These are phyloP conservation scores for Coniophora puteana DNA, from an alignment of 1,284 basidiomycete species.

Conservation along the genomic window DNA sequence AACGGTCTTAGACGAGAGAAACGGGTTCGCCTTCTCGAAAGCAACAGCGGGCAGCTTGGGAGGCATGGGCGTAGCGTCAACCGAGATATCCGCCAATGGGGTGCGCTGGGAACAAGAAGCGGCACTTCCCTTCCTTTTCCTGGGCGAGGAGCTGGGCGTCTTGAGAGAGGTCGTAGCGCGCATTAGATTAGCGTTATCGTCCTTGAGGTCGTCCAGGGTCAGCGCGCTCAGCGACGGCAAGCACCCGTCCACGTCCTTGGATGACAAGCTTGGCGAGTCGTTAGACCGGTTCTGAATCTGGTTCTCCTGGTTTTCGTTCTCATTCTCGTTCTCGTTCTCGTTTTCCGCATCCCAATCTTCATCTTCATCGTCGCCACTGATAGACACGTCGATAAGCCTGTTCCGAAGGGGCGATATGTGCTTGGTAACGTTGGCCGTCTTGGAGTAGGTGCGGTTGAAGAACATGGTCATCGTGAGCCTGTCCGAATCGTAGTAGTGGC, in stretches of 20 bases:
- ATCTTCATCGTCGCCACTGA: slow-evolving; percentile 18
- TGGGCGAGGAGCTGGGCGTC: no score
- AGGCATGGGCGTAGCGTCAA: slow-evolving; percentile 16
- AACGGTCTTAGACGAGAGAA: slow-evolving; percentile 1
- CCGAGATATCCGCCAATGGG: slow-evolving; percentile 20
- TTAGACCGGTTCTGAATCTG: neutral
- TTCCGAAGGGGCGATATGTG: slow-evolving; percentile 36
- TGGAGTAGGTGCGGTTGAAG: slow-evolving; percentile 38
- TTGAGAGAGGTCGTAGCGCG: no score
- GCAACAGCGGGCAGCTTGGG: neutral
- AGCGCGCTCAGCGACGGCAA: neutral
- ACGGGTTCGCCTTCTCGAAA: neutral
- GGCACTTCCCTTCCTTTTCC: no score
- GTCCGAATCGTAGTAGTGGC: slow-evolving; percentile 16
- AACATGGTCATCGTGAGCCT: slow-evolving; percentile 42
- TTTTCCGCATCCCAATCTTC: slow-evolving; percentile 3
- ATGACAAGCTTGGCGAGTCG: no score
- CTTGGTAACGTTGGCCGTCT: slow-evolving; percentile 22
- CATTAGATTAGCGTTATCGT: slow-evolving; percentile 2
- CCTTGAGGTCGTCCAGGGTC: slow-evolving; percentile 1
- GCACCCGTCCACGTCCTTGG: neutral
- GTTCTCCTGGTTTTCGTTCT: neutral
- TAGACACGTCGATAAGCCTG: slow-evolving; percentile 50
- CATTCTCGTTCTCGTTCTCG: slow-evolving; percentile 2
- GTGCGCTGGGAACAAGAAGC: slow-evolving; percentile 9